Conservation (phyloP, 2,329 filamentous ascomycete genomes). For the Pseudodiploospora longispora region DNA sequence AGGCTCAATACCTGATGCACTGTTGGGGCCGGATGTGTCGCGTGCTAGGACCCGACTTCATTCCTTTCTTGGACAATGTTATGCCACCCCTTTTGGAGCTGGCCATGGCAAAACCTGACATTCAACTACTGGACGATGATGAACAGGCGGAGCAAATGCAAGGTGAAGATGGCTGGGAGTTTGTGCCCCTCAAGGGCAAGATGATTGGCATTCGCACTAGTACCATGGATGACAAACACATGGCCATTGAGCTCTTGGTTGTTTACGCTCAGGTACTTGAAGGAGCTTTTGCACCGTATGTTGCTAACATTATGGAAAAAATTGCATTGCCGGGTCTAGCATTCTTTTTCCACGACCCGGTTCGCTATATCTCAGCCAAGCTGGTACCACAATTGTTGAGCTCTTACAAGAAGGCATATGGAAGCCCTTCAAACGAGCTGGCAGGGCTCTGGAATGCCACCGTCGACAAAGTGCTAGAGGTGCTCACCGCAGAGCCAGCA, state of each 20-base stretch:
- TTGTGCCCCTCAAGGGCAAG: constrained; percentile 94
- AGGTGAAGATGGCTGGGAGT: constrained; percentile 94
- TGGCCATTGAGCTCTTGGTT: constrained; percentile 96
- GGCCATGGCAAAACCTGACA: constrained; percentile 91
- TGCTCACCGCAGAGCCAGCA: constrained; percentile 85
- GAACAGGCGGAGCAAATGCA: constrained; percentile 89
- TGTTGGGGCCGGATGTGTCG: constrained; percentile 99
- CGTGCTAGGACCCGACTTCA: constrained; percentile 81
- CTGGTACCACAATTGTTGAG: constrained; percentile 88
- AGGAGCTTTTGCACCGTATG: constrained; percentile 83
- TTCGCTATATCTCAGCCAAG: constrained; percentile 89
- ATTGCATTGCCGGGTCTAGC: constrained; percentile 88
- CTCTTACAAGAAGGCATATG: constrained; percentile 88
- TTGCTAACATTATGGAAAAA: constrained; percentile 89
- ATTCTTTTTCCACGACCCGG: constrained; percentile 99
- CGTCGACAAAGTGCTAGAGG: constrained; percentile 85
- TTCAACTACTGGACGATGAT: constrained; percentile 90
- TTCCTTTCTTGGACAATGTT: constrained; percentile 84
- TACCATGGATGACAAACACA: constrained; percentile 95
- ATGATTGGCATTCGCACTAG: constrained; percentile 98
- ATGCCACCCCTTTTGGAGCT: constrained; percentile 91
- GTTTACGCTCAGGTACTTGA: constrained; percentile 97
- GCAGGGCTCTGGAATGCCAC: constrained; percentile 77
- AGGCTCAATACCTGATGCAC: constrained; percentile 94
- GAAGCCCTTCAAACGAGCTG: constrained; percentile 69